phyloP scores from a whole-genome alignment of 371 early-diverging fungal genomes.

The Nosema granulosis region DNA sequence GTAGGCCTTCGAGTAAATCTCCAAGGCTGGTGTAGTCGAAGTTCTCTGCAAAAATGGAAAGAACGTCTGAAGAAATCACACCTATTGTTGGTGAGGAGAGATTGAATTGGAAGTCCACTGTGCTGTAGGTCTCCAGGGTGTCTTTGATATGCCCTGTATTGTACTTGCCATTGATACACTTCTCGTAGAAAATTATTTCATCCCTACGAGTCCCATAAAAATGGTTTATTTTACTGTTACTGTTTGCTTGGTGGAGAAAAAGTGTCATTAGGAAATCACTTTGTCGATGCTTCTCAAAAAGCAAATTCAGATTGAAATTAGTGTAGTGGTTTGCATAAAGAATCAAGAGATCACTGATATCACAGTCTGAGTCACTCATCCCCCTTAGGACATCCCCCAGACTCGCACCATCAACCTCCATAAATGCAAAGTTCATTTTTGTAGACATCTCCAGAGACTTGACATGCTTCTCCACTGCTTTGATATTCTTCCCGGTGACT shows the following conservation, averaged over 20 bases:
- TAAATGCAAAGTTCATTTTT: conserved; percentile 33
- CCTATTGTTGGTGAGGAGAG: conserved; percentile 18
- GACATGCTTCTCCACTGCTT: conserved; percentile 32
- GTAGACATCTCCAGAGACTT: conserved; percentile 5
- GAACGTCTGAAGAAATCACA: conserved; percentile 41
- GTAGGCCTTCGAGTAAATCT: conserved; percentile 49
- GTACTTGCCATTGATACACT: conserved; percentile 21
- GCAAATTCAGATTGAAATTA: conserved; percentile 29
- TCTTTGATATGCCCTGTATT: conserved; percentile 13
- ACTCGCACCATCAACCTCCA: conserved; percentile 2
- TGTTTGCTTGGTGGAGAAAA: conserved; percentile 30
- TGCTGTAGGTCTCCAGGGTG: conserved; percentile 18
- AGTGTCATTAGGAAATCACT: conserved; percentile 34
- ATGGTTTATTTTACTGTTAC: conserved; percentile 26
- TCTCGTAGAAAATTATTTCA: conserved; percentile 44
- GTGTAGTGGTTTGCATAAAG: conserved; percentile 56
- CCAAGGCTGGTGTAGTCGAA: conserved; percentile 50
- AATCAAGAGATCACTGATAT: conserved; percentile 44
- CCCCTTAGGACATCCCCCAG: conserved; percentile 52
- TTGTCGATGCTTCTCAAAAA: conserved; percentile 29
- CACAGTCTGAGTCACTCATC: conserved; percentile 26
- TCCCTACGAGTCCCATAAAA: conserved; percentile 34
- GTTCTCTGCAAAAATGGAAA: conserved; percentile 56
- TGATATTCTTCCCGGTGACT: conserved; percentile 36
- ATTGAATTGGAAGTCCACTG: conserved; percentile 21